Evolutionary conservation across 768 basidiomycete genomes (phyloP).

Genomic region (Agaricus blazei): DNA sequence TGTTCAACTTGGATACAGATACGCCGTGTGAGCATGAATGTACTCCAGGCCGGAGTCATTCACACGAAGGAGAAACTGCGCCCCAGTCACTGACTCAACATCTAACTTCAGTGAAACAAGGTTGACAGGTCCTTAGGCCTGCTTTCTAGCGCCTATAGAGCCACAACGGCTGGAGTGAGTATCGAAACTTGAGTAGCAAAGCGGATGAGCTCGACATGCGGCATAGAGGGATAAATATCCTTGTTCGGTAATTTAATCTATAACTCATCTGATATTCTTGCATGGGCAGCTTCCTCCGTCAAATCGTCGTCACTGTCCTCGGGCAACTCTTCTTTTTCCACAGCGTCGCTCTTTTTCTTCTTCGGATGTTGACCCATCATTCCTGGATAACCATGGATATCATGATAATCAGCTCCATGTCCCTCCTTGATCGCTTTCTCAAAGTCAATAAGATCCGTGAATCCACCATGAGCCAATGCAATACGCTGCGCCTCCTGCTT

Average conservation of each 20-base stretch:
- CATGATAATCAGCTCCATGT: constrained; percentile 39
- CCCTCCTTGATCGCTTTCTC: constrained; percentile 41
- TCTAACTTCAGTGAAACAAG: no score
- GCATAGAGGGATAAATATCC: no score
- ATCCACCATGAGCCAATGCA: constrained; percentile 47
- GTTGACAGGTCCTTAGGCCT: no score
- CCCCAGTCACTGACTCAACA: no score
- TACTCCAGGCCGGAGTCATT: no score
- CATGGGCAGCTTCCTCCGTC: background rate
- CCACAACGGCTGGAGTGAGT: no score
- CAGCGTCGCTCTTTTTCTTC: constrained; percentile 19
- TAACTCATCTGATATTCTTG: background rate
- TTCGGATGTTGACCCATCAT: constrained; percentile 34
- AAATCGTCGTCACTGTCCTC: background rate
- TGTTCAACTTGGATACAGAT: no score
- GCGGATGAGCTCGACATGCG: no score
- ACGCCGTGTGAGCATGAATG: no score
- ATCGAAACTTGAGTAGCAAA: no score
- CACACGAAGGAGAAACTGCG: no score
- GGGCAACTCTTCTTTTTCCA: background rate
- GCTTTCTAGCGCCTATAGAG: no score
- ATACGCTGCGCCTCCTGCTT: constrained; percentile 51
- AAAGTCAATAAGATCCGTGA: constrained; percentile 44
- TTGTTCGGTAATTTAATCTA: background rate
- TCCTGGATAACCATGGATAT: constrained; percentile 34